Conservation (phyloP, 164 flowering plant genomes). For the Sextonia rubra region DNA sequence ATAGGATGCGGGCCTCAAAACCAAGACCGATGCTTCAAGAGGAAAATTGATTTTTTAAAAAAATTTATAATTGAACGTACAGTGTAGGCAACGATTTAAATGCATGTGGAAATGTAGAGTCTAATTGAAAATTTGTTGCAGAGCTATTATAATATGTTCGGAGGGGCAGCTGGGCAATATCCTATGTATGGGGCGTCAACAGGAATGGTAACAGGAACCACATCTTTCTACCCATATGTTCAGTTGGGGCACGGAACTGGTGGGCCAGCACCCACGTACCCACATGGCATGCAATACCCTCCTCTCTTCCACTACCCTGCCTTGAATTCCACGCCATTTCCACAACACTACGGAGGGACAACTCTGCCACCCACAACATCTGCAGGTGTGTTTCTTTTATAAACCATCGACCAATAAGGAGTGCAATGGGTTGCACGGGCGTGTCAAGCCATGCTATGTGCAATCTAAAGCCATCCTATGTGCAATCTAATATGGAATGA, state of each 20-base stretch:
- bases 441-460: too few species aligned
- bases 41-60: too few species aligned
- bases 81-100: not conserved
- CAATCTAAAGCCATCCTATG: too few species aligned
- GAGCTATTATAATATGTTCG: constrained; percentile 74
- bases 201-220: too few species aligned
- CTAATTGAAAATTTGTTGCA: constrained; percentile 18
- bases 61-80: too few species aligned
- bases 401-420: not conserved
- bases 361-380: constrained; percentile 65
- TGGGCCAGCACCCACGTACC: constrained; percentile 39
- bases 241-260: constrained; percentile 56
- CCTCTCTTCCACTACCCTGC: constrained; percentile 18
- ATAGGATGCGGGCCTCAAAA: too few species aligned
- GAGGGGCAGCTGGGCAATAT: constrained; percentile 64
- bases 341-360: constrained; percentile 60
- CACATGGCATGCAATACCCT: constrained; percentile 45
- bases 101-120: not conserved
- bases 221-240: constrained; percentile 57
- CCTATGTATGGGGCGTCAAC: constrained; percentile 57
- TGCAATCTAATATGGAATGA: too few species aligned
- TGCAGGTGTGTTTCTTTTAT: constrained; percentile 45
- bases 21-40: too few species aligned
- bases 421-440: too few species aligned
- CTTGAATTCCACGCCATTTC: constrained; percentile 43